Evolutionary conservation across 140 eudicot genomes (phyloP).

Genomic region (Senecio squalidus): DNA sequence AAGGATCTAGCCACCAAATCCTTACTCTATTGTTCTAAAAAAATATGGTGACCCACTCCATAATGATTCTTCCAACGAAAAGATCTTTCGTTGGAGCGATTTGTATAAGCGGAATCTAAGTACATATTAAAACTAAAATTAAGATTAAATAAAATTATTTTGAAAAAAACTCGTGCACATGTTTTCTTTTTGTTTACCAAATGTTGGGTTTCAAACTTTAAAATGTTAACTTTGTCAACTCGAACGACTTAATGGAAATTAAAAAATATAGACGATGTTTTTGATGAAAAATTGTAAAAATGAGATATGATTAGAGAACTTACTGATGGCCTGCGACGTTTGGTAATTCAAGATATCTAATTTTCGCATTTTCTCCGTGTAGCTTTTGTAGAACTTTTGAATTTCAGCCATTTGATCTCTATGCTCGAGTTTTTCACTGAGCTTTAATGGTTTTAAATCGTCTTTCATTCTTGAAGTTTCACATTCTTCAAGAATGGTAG

Average conservation of each 20-base stretch:
- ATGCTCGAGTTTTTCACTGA: constrained; percentile 61
- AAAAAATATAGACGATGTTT: background rate
- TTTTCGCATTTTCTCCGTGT: constrained; percentile 77
- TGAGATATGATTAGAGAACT: constrained; percentile 28
- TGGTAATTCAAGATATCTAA: constrained; percentile 88
- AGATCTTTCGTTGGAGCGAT: constrained; percentile 6
- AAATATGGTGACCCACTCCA: constrained; percentile 43
- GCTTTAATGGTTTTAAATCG: constrained; percentile 67
- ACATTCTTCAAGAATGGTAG: constrained; percentile 82
- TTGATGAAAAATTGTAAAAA: constrained; percentile 6
- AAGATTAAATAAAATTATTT: background rate
- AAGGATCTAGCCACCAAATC: constrained; percentile 26
- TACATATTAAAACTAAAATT: background rate
- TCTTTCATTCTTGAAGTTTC: constrained; percentile 58
- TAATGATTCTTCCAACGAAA: constrained; percentile 2
- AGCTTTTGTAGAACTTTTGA: constrained; percentile 76
- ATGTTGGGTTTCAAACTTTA: background rate
- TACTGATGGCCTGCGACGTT: constrained; percentile 85
- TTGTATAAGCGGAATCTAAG: constrained; percentile 11
- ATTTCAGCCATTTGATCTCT: constrained; percentile 70
- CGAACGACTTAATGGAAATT: constrained; percentile 1
- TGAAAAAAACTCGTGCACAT: background rate
- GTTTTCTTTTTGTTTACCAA: constrained; percentile 5
- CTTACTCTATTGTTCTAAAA: constrained; percentile 23
- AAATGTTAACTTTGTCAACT: constrained; percentile 12